Evolutionary conservation across 1,284 basidiomycete genomes (phyloP), one percentile per base, ranked within the genome.

Genomic region (Ceratobasidium sp.): DNA sequence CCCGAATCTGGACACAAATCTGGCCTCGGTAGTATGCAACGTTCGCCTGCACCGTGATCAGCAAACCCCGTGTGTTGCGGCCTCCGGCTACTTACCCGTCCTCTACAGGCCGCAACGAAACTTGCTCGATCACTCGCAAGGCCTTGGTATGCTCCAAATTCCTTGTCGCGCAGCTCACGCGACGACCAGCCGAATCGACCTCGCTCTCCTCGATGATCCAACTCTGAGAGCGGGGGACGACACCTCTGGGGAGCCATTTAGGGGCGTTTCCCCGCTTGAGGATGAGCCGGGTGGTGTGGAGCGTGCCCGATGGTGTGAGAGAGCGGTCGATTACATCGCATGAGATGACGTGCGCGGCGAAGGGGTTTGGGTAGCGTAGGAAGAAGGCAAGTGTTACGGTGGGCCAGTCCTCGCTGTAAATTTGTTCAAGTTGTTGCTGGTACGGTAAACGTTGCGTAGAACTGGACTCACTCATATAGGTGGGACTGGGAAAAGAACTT

Each of bases 321-420:
- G 82, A 84, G 75, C 96, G 90, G 70, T 92, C 92, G 74, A 98
- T 86, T 74, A 98, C 95, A 83, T 98, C 96, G 84, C 94, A 95
- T 8, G 94, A 94, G 73, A 97, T 82, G 78, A 99, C 92, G 81
- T 99, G 96, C 12, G 93, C 86, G 6, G 96, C 94, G 77, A 94
- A 93, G 51, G 96, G 96, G 81, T 98, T 99, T 3, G 97, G 96
- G 80, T 99, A 99, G 75, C 97, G 91, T 74, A 98, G 85, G 78
- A 96, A 95, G 84, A 94, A 98, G 18, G 96, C 96, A 75, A 96
- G 85, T 44, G 94, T 89, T 72, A 96, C 92, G 74, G 94, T 94
- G 72, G 92, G 86, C 92, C 92, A 95, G 79, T 91, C 86, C 87
- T 94, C 91, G 84, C 92, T 94, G 79, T 7, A 53, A 49, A 53